Evolutionary conservation across 176 grass and related monocot genomes (phyloP).

Genomic region (Triticum timopheevii): DNA sequence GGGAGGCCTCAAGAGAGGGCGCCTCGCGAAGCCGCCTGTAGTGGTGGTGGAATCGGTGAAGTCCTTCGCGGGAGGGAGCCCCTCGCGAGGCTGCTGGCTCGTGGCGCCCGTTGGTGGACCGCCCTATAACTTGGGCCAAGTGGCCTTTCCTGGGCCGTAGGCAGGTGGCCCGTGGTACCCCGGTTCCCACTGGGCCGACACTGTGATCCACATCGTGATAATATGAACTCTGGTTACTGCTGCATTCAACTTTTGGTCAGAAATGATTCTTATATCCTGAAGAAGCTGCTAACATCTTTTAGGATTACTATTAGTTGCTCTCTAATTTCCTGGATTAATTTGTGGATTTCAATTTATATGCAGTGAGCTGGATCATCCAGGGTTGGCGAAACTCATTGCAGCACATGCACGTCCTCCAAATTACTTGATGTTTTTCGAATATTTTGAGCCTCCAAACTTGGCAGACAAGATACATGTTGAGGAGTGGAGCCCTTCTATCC

Average conservation of each 20-base stretch:
- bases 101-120: no score
- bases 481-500: conserved; percentile 68
- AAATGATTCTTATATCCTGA: background rate
- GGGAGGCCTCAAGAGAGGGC: no score
- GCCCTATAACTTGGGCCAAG: no score
- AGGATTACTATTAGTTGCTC: background rate
- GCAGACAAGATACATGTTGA: conserved; percentile 81
- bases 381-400: conserved; percentile 70
- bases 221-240: background rate
- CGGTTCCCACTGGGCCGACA: no score
- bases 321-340: background rate
- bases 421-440: conserved; percentile 87
- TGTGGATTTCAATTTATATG: conserved; percentile 19
- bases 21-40: no score
- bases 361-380: conserved; percentile 79
- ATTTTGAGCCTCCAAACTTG: conserved; percentile 84
- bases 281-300: background rate
- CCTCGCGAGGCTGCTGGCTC: no score
- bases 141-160: no score
- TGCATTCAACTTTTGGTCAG: background rate
- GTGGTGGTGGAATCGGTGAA: no score
- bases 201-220: background rate
- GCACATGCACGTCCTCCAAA: conserved; percentile 86
- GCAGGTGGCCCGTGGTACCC: no score
- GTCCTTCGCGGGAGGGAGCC: no score